These are phyloP conservation scores for Beverwykella pulmonaria DNA, from an alignment of 495 filamentous ascomycete species.

Conservation along the genomic window DNA sequence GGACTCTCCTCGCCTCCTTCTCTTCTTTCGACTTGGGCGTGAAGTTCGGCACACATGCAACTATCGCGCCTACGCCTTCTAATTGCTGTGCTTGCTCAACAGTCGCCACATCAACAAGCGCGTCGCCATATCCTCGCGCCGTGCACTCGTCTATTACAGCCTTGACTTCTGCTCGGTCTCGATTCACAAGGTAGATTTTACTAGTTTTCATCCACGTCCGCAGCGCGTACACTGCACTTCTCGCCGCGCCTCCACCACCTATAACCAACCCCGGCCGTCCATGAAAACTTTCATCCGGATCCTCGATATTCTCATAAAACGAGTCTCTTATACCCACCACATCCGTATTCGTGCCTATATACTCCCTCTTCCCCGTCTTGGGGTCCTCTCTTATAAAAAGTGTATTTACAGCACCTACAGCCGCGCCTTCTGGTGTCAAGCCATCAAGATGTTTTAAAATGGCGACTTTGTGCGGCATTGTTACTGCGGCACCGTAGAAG, in stretches of 20 bases:
- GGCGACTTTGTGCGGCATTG: slow-evolving; percentile 74
- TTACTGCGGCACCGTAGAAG: slow-evolving; percentile 66
- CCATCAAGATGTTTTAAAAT: slow-evolving; percentile 70
- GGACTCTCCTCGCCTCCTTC: slow-evolving; percentile 56
- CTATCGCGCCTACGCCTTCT: slow-evolving; percentile 61
- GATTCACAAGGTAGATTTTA: slow-evolving; percentile 71
- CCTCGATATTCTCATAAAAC: slow-evolving; percentile 61
- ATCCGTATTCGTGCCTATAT: slow-evolving; percentile 75
- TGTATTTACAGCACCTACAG: slow-evolving; percentile 74
- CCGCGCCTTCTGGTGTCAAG: slow-evolving; percentile 66
- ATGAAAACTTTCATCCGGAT: slow-evolving; percentile 52
- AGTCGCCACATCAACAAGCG: slow-evolving; percentile 59
- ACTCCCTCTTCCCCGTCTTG: slow-evolving; percentile 47
- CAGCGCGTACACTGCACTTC: slow-evolving; percentile 71
- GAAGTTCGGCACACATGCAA: slow-evolving; percentile 72
- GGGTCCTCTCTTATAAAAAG: slow-evolving; percentile 61
- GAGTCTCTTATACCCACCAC: slow-evolving; percentile 72
- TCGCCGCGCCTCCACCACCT: slow-evolving; percentile 70
- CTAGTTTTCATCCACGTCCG: slow-evolving; percentile 65
- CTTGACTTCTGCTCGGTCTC: slow-evolving; percentile 63
- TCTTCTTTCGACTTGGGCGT: slow-evolving; percentile 63
- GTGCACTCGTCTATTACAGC: slow-evolving; percentile 62
- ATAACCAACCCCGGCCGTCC: slow-evolving; percentile 61
- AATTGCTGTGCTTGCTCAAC: slow-evolving; percentile 58
- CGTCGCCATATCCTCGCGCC: slow-evolving; percentile 54